Conservation (phyloP, 805 yeast species). For the Debaryomyces tyrocola region DNA sequence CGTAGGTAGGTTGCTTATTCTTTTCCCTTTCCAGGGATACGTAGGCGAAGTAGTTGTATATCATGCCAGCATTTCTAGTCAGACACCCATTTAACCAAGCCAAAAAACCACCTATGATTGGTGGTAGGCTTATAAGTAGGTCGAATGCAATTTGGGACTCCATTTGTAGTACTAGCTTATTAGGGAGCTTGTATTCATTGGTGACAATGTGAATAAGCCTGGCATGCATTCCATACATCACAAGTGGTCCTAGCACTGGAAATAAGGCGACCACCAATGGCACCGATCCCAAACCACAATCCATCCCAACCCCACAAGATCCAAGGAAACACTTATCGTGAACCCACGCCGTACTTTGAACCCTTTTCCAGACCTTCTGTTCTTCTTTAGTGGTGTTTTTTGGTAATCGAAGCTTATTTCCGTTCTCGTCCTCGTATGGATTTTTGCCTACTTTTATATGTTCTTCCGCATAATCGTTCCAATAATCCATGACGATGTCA, state of each 20-base stretch:
- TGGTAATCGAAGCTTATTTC: slow-evolving; percentile 56
- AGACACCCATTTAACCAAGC: slow-evolving; percentile 85
- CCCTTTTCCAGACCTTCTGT: slow-evolving; percentile 63
- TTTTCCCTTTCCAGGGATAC: slow-evolving; percentile 18
- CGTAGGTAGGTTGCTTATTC: slow-evolving; percentile 17
- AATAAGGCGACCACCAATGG: slow-evolving; percentile 64
- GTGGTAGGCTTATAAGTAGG: slow-evolving; percentile 72
- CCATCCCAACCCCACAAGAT: slow-evolving; percentile 61
- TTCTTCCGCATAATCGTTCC: slow-evolving; percentile 70
- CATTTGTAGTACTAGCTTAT: slow-evolving; percentile 61
- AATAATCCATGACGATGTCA: slow-evolving; percentile 52
- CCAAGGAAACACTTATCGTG: slow-evolving; percentile 86
- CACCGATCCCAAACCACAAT: slow-evolving; percentile 76
- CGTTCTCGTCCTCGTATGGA: slow-evolving; percentile 65
- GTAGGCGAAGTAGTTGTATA: slow-evolving; percentile 43
- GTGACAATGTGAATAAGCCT: slow-evolving; percentile 64
- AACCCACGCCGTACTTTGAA: slow-evolving; percentile 81
- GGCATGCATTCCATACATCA: slow-evolving; percentile 78
- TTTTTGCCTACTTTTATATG: slow-evolving; percentile 46
- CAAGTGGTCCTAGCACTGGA: slow-evolving; percentile 82
- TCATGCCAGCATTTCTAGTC: slow-evolving; percentile 82
- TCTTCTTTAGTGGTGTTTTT: slow-evolving; percentile 53
- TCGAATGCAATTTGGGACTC: slow-evolving; percentile 76
- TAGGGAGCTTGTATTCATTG: slow-evolving; percentile 56
- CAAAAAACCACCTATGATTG: slow-evolving; percentile 74